Conservation (phyloP, 768 basidiomycete genomes). For the Suillus hirtellus region DNA sequence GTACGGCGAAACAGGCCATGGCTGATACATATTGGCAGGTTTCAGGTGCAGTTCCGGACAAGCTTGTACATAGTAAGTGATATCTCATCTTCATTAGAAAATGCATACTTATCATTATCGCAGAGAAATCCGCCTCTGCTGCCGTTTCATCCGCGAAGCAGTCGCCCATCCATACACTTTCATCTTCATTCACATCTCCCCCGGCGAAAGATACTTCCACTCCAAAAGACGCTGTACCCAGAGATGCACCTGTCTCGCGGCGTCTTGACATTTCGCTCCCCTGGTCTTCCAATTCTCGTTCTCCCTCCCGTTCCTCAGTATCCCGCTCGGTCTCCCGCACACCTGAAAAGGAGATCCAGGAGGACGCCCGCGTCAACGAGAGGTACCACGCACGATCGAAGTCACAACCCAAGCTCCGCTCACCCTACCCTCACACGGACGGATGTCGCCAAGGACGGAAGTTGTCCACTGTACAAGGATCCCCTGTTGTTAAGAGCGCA, state of each 20-base stretch:
- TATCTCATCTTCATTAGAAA: too few relatives aligned
- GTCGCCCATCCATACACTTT: conserved; percentile 18
- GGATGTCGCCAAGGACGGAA: conserved; percentile 21
- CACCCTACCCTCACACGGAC: conserved; percentile 10
- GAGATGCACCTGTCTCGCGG: conserved; percentile 28
- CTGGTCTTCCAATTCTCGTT: conserved; percentile 26
- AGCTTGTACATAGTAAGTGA: conserved; percentile 43
- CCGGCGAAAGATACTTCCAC: conserved; percentile 21
- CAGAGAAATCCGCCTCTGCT: conserved; percentile 38
- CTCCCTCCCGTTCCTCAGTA: conserved; percentile 17
- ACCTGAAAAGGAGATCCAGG: conserved; percentile 5
- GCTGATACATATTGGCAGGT: conserved; percentile 66
- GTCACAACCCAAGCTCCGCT: conserved; percentile 37
- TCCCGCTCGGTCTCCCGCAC: conserved; percentile 20
- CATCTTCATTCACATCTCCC: conserved; percentile 23
- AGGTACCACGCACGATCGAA: conserved; percentile 27
- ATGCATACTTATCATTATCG: conserved; percentile 2
- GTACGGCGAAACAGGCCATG: conserved; percentile 66
- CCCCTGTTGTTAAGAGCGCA: conserved; percentile 22
- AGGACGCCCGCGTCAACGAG: neutral
- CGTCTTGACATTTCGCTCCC: conserved; percentile 37
- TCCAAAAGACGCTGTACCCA: conserved; percentile 21
- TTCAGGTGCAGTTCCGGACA: conserved; percentile 22
- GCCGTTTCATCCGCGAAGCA: conserved; percentile 14
- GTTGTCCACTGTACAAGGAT: conserved; percentile 32